phyloP scores from a whole-genome alignment of 208 protist genomes.

The Tetramitus jugosus region DNA sequence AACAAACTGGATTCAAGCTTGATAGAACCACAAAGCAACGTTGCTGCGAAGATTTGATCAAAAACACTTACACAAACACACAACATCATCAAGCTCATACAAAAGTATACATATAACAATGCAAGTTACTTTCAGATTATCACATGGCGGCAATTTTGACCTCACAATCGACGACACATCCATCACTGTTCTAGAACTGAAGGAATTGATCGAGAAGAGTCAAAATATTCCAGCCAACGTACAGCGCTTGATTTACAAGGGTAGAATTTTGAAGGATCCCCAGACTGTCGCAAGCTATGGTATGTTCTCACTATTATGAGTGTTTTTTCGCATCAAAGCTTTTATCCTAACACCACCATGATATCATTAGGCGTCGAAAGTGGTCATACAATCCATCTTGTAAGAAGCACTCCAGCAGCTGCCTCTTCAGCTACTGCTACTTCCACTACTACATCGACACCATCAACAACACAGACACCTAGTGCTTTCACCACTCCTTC shows the following conservation, averaged over 20 bases:
- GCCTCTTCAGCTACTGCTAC: neutral
- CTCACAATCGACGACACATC: too few species aligned
- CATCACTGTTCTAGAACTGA: conserved; percentile 50
- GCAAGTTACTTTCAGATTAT: too few species aligned
- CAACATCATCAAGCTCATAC: too few species aligned
- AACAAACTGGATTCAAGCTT: too few species aligned
- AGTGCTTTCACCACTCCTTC: conserved; percentile 6
- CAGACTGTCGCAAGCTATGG: conserved; percentile 43
- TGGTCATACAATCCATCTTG: conserved; percentile 52
- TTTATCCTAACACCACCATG: neutral
- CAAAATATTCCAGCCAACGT: conserved; percentile 44
- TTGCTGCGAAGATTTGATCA: too few species aligned
- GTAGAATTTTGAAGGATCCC: conserved; percentile 55
- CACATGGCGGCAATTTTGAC: too few species aligned
- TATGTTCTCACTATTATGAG: conserved; percentile 23
- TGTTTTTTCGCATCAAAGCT: conserved; percentile 10
- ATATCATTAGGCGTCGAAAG: conserved; percentile 46
- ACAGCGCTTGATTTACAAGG: conserved; percentile 59
- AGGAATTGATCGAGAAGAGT: conserved; percentile 41
- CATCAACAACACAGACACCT: neutral
- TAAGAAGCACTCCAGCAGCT: conserved; percentile 26
- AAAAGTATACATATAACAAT: too few species aligned
- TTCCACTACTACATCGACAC: conserved; percentile 20
- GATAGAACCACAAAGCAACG: too few species aligned
- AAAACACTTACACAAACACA: too few species aligned